Evolutionary conservation across 768 basidiomycete species (phyloP), one percentile per base, ranked within the genome.

Genomic region (Amanita subjunquillea): DNA sequence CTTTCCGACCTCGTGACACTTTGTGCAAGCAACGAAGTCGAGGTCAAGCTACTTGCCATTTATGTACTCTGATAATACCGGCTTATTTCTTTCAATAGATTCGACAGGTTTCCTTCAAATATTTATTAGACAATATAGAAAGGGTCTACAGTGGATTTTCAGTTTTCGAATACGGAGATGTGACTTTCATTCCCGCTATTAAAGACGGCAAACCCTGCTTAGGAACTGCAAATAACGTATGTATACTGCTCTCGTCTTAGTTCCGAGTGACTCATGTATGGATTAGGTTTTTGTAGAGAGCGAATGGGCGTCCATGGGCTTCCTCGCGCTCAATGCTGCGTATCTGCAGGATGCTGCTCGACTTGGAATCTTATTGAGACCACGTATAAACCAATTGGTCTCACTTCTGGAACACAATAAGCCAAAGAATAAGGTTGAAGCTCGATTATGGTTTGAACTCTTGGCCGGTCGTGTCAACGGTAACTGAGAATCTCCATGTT

Each of bases 121-220:
- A 95, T 67, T 74, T 97, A 30, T 67, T 94, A 42, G 83, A 90
- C 48, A 86, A 94, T 59, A 72, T 84, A 27, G 62, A 70, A 6
- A 72, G 69, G 0, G 76, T 77, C 52, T 94, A 88, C 60, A 61
- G 66, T 1, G 69, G 78, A 38, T 87, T 87, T 56, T 70, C 78
- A 41, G 73, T 79, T n/a, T 62, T 69, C 12, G 60, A 73, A 10
- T 87, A 80, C 56, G 66, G 71, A 3, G 68, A 81, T 23, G 61
- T 87, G 7, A 70, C 85, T 0, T 99, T 89, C 68, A 79, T 99
- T 42, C 95, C 95, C 1, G 82, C 91, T 2, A 59, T 79, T 2
- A 70, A 76, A 15, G 70, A 74, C 4, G 70, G 73, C 13, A 75
- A 74, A n/a, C 58, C 66, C 29, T 73, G 76, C 53, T 61, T 90